Evolutionary conservation across 306 rosid genomes (phyloP).

Genomic region (Sindora glabra): DNA sequence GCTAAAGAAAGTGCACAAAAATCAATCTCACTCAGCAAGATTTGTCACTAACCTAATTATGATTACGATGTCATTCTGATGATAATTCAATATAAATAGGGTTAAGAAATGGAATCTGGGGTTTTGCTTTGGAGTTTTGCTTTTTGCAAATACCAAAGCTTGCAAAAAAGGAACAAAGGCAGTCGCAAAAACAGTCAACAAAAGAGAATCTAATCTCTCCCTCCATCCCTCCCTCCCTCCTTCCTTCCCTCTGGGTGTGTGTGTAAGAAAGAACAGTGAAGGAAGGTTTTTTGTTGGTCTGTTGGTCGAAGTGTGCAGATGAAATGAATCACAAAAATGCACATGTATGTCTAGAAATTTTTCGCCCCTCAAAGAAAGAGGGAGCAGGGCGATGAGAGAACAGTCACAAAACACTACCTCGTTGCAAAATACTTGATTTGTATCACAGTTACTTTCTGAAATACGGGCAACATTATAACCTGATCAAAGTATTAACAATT

Average conservation of each 20-base stretch:
- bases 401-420: too few species aligned
- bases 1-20: background rate
- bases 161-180: constrained; percentile 33
- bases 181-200: constrained; percentile 25
- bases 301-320: constrained; percentile 29
- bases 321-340: constrained; percentile 24
- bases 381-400: too few species aligned
- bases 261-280: constrained; percentile 19
- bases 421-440: too few species aligned
- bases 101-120: constrained; percentile 36
- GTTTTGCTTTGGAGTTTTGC: constrained; percentile 16
- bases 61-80: constrained; percentile 14
- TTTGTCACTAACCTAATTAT: constrained; percentile 6
- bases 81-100: constrained; percentile 3
- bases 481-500: too few species aligned
- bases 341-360: background rate
- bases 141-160: constrained; percentile 48
- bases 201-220: constrained; percentile 25
- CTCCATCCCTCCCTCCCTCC: constrained; percentile 3
- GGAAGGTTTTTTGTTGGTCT: constrained; percentile 27
- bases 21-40: background rate
- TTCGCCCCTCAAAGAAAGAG: too few species aligned
- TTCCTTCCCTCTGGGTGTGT: too few species aligned
- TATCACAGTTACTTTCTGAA: too few species aligned
- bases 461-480: too few species aligned